Evolutionary conservation across 2,329 filamentous ascomycete species (phyloP), one percentile per base, ranked within the genome.

Genomic region (Colletotrichum sublineola): DNA sequence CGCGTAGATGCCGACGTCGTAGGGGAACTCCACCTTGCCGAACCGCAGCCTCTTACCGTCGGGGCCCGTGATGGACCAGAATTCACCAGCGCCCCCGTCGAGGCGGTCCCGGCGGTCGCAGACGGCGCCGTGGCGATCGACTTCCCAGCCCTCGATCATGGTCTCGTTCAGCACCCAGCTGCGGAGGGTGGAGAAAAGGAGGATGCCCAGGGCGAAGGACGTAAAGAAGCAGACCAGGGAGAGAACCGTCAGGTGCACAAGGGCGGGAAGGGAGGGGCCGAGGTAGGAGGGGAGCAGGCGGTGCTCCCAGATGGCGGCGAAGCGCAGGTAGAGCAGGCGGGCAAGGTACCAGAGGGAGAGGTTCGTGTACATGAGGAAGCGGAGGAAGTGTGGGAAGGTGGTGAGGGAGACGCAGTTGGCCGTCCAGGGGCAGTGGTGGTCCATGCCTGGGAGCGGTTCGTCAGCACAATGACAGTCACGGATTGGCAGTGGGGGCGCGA

Each of bases 361-460:
- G 77, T 92, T 92, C 36, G 92, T 86, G 79, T 90, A 95, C 74
- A 90, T 79, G 55, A 96, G 85, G 83, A 96, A 96, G 76, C 94
- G 93, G 58, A 95, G 75, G 81, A 96, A 96, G 82, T 96, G 92
- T 9, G 94, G 94, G 77, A 95, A 93, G 1, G 93, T 95, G 73
- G 91, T 91, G 80, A 95, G 89, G 15, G 93, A 95, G 65, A 96
- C 93, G 83, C 94, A 97, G 82, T 95, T 96, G 73, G 83, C 85
- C 4, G 93, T 96, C 94, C 94, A 96, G 3, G 94, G 93, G 79
- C 94, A 96, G 83, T 97, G 93, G 82, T 95, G 93, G 82, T 95
- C 93, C 93, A 95, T 95, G 6, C 62, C 61, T 63, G 48, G n/a
- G 15, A 20, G 20, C 18, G 38, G 44, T n/a, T 31, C 29, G 65